Conservation (phyloP, 768 basidiomycete genomes). For the Hygrocybe coccinea region DNA sequence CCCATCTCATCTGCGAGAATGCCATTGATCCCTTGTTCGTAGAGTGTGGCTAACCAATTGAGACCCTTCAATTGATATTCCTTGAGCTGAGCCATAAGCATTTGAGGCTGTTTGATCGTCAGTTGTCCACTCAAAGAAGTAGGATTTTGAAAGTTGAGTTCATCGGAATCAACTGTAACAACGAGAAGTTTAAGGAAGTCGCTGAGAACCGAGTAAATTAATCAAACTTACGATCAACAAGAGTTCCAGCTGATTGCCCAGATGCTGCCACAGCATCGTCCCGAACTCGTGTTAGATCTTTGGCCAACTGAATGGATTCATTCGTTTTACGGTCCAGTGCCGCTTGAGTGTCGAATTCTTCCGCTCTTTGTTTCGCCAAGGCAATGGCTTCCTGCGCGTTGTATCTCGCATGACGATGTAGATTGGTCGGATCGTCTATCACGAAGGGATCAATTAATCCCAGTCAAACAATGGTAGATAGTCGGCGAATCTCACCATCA, state of each 20-base stretch:
- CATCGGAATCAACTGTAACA: slow-evolving; percentile 80
- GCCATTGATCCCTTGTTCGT: slow-evolving; percentile 99
- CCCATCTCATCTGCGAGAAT: slow-evolving; percentile 99
- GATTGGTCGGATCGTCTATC: slow-evolving; percentile 83
- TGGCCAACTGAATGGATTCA: slow-evolving; percentile 67
- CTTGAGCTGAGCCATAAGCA: slow-evolving; percentile 95
- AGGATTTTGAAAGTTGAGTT: slow-evolving; percentile 99
- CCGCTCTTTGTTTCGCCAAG: slow-evolving; percentile 71
- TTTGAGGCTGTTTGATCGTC: slow-evolving; percentile 86
- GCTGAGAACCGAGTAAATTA: neutral
- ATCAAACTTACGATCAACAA: slow-evolving; percentile 64
- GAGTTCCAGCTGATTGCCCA: slow-evolving; percentile 36
- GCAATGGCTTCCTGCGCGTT: slow-evolving; percentile 88
- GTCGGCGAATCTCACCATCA: slow-evolving; percentile 55
- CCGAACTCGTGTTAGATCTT: slow-evolving; percentile 44
- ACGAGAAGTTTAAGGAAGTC: slow-evolving; percentile 5
- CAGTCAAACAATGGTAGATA: slow-evolving; percentile 3
- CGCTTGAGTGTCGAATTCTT: slow-evolving; percentile 81
- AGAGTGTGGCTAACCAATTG: slow-evolving; percentile 95
- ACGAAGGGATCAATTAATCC: slow-evolving; percentile 6
- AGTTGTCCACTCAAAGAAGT: slow-evolving; percentile 80
- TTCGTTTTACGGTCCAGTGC: slow-evolving; percentile 77
- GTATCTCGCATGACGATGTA: slow-evolving; percentile 76
- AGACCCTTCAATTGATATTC: slow-evolving; percentile 98
- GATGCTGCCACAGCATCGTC: slow-evolving; percentile 41